Base-by-base conservation (phyloP, 2,329 filamentous ascomycete species). In the Xylaria arbuscula region DNA sequence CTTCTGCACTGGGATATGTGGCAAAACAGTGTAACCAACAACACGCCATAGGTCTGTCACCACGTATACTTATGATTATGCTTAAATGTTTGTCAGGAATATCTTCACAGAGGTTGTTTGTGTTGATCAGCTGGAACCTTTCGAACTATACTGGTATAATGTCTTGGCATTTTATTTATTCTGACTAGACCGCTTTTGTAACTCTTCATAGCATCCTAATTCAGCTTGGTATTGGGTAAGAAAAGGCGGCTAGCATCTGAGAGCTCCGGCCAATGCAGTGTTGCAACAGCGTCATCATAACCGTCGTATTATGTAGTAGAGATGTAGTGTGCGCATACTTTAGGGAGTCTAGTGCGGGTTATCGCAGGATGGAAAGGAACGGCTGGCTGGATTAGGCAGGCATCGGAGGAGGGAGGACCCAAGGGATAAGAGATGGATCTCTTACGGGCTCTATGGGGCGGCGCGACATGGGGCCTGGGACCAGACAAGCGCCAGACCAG, bases 161-260 rank as follows among this genome's bases (percentile, higher is more conserved):
- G 38, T 40, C 36, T 40, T 9, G 8, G 36, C 36, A 10, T 13
- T 7, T 19, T 19, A n/a, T 6, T 15, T 7, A 19, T 45, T 45
- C 5, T 19, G 17, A 22, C 19, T 11, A 48, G 19, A 47, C 5
- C 19, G 22, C 19, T 24, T 5, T 48, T 22, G 19, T 9, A 48
- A 22, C 45, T 24, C n/a, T 48, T 24, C 9, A 42, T 42, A 42
- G 15, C 38, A 28, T 28, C 38, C 13, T 17, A 15, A 42, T 3
- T 13, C 38, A 45, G 42, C 4, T 60, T 60, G 38, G 17, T 28
- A 66, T 61, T 60, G 45, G 45, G 53, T 36, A 54, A 45, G 22
- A 59, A 19, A 40, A 40, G 55, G 55, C 54, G 48, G 42, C 51
- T 57, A 53, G 48, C 47, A 24, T n/a, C 34, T 42, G 45, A 34